Base-by-base conservation (phyloP, 129 eudicot species). In the Dittrichia graveolens region DNA sequence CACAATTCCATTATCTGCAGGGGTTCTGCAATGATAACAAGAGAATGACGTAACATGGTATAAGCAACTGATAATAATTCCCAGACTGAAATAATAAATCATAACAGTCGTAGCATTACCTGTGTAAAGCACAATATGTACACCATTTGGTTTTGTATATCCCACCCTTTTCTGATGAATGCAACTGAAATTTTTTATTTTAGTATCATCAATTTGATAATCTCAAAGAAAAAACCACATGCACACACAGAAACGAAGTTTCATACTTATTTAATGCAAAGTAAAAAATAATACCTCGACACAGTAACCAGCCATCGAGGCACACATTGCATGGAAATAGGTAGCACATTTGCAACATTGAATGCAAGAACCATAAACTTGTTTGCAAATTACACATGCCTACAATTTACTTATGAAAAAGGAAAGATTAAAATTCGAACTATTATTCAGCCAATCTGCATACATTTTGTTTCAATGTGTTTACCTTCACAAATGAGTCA, bases 281-380 rank as follows among this genome's bases (percentile, higher is more conserved):
- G 24, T 57, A 59, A 34, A 56, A 50, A 37, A 63, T 80, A 83
- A 81, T 83, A 91, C 99, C 79, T 95, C 97, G 79, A 95, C 91
- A 79, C 83, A 67, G 70, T 90, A 95, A 39, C 99, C 99, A 8
- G 97, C 97, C 71, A 85, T 82, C 50, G 81, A 79, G 66, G 99
- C 97, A 79, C 99, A 95, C 76, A 75, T 86, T 13, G 91, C 87
- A 80, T 95, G 99, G 71, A 88, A 95, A 76, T 43, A 67, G 52
- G 99, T 95, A 37, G 99, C 73, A 56, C 99, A 95, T 79, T 85
- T 88, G 87, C 86, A 95, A 78, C 99, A 95, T 55, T 91, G 97
- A 18, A 69, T 85, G 79, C 96, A 95, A 70, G 99, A 88, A 70
- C 99, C 99, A 72, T 91, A 97, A 71, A 77, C 76, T 81, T 95